These are phyloP conservation scores for Nannochloris sp. DNA, from an alignment of 139 green algal species.

Conservation along the genomic window DNA sequence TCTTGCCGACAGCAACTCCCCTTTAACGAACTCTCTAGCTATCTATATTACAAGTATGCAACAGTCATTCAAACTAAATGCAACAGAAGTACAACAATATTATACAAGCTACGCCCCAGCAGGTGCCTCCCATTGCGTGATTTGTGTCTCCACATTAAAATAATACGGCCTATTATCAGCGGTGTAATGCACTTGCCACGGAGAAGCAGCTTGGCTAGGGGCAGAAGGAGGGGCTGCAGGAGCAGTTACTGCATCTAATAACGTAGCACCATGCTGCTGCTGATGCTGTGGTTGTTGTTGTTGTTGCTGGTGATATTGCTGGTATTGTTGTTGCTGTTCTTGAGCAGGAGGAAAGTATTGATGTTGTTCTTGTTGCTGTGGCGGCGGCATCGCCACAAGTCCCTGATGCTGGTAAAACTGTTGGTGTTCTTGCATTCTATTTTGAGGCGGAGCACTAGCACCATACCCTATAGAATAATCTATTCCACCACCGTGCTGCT, in stretches of 20 bases:
- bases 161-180: conserved; percentile 72
- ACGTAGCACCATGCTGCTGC: background rate
- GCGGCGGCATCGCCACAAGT: background rate
- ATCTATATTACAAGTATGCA: background rate
- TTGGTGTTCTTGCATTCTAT: too few relatives aligned
- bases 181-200: conserved; percentile 73
- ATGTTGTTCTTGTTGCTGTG: background rate
- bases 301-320: background rate
- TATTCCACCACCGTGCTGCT: background rate
- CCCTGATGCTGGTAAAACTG: background rate
- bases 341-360: conserved; percentile 5
- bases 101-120: background rate
- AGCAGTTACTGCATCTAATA: conserved; percentile 18
- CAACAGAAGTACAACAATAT: background rate
- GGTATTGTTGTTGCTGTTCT: conserved; percentile 48
- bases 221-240: background rate
- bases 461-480: background rate
- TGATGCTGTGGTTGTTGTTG: background rate
- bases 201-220: background rate
- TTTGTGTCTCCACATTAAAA: conserved; percentile 51
- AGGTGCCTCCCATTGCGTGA: conserved; percentile 72
- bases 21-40: too few relatives aligned
- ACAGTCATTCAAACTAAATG: background rate
- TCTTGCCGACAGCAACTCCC: too few relatives aligned
- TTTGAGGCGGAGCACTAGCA: background rate